Percentiles rank a stretch among this genome's conserved stretches.
phyloP scores from a whole-genome alignment of 768 basidiomycete species.

The Pluteus cervinus region DNA sequence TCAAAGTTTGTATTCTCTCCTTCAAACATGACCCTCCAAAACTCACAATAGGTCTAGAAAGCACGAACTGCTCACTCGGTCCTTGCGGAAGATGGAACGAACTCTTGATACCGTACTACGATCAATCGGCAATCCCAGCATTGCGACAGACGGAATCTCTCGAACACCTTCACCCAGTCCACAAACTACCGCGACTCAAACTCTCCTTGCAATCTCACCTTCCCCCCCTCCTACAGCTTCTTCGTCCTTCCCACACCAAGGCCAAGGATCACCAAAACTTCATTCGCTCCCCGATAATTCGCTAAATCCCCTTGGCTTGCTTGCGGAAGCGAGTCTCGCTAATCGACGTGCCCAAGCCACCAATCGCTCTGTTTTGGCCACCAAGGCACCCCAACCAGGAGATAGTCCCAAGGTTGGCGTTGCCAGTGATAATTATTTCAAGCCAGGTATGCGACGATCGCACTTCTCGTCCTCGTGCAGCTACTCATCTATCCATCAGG shows the following conservation, averaged over 20 bases:
- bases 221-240: constrained; percentile 35
- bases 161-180: constrained; percentile 68
- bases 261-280: constrained; percentile 72
- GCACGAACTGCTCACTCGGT: constrained; percentile 75
- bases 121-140: constrained; percentile 80
- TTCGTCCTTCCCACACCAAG: constrained; percentile 16
- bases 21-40: constrained; percentile 11
- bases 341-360: constrained; percentile 58
- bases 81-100: constrained; percentile 85
- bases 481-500: constrained; percentile 34
- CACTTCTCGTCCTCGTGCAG: not conserved
- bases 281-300: constrained; percentile 90
- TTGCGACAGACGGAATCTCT: constrained; percentile 76
- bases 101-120: constrained; percentile 89
- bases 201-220: constrained; percentile 46
- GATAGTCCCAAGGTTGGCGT: constrained; percentile 61
- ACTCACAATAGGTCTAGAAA: constrained; percentile 49
- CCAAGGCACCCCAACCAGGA: constrained; percentile 28
- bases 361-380: constrained; percentile 29
- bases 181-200: constrained; percentile 49
- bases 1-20: constrained; percentile 51
- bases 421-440: constrained; percentile 86
- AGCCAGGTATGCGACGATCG: constrained; percentile 54
- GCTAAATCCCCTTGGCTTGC: constrained; percentile 85
- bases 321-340: constrained; percentile 85